Base-by-base conservation (phyloP, 176 grass and related monocot genomes). In the Bolboschoenus planiculmis region DNA sequence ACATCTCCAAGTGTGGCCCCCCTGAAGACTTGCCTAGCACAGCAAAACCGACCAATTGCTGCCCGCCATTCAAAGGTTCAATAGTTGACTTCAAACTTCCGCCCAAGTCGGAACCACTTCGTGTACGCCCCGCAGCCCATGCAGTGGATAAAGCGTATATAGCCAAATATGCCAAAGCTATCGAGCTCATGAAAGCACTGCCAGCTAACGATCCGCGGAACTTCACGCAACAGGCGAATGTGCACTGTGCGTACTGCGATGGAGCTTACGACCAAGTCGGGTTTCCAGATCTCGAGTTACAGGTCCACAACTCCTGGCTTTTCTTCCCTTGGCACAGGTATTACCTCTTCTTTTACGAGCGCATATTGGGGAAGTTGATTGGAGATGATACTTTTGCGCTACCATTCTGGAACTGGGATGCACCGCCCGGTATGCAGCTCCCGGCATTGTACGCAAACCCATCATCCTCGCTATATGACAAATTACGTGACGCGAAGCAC, bases 391-490 rank as follows among this genome's bases (percentile, higher is more conserved):
- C 79, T 20, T 96, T 96, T 57, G 83, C 88, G 3, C 83, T 96
- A 11, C 93, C 93, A 0, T 96, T 92, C 88, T 96, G 93, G 93
- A 96, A 96, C 84, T 96, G 90, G 93, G 93, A 96, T 71, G 86
- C 88, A 50, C 93, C 93, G 0, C 72, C 0, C 9, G 88, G 93
- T 65, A 96, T 96, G 90, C 46, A 82, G 24, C 31, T 97, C 40
- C 93, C 90, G 7, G 10, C 85, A 2, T 86, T 97, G 68, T 93
- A 93, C 54, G 15, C 85, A 68, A 54, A 89, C 59, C 2, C 0
- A 0, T 78, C 67, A 29, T 97, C 90, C 7, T 78, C 87, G 11
- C 36, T 97, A 24, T 97, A 91, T 51, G 77, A 88, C 71, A 80
- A 58, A 39, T 66, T 63, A 46, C 93, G 91, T 39, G 21, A 86